These are phyloP conservation scores for Russula sp. DNA, from an alignment of 768 basidiomycete species.

Conservation along the genomic window DNA sequence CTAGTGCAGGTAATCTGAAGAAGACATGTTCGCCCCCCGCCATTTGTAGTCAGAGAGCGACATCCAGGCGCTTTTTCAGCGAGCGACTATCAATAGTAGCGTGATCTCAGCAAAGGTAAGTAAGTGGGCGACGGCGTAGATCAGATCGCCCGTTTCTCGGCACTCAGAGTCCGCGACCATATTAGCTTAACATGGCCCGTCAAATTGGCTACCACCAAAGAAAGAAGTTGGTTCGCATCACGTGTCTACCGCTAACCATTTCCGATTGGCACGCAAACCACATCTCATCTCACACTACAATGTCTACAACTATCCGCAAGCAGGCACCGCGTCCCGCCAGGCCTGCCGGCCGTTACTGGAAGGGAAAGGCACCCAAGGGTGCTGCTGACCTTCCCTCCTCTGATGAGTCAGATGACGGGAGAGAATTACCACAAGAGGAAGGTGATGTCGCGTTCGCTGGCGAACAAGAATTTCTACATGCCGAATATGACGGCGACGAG, in stretches of 20 bases:
- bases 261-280: no score
- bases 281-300: conserved; percentile 2
- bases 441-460: conserved; percentile 57
- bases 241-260: not conserved
- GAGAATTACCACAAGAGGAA: conserved; percentile 43
- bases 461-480: conserved; percentile 50
- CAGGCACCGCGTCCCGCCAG: conserved; percentile 73
- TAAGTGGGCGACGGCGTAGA: conserved; percentile 9
- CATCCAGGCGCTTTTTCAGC: conserved; percentile 9
- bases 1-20: not conserved
- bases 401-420: conserved; percentile 49
- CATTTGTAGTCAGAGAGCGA: conserved; percentile 19
- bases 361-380: conserved; percentile 85
- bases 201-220: not conserved
- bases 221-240: conserved; percentile 6
- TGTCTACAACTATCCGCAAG: conserved; percentile 46
- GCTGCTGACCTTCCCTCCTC: conserved; percentile 56
- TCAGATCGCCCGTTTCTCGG: conserved; percentile 5
- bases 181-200: not conserved
- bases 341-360: conserved; percentile 86
- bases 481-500: conserved; percentile 47
- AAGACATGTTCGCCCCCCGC: not conserved
- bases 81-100: conserved; percentile 8
- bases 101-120: not conserved
- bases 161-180: not conserved